Conservation (phyloP, 2,329 filamentous ascomycete genomes). For the Neofusicoccum kwambonambiense region DNA sequence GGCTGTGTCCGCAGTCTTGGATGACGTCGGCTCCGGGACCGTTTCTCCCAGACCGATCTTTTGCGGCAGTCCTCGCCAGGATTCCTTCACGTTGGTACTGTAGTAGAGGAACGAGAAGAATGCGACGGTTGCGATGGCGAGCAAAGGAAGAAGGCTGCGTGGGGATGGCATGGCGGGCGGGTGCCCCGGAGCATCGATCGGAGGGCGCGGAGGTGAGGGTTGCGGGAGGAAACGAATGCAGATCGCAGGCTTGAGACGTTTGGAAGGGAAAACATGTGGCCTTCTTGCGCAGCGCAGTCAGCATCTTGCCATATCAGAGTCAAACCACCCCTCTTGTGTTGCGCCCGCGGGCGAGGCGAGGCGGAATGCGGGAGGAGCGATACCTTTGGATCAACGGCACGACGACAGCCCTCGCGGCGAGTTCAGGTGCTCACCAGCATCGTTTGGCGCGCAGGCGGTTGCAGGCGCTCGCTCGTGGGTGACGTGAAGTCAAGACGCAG, state of each 20-base stretch:
- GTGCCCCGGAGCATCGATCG: background rate
- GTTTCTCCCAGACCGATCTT: constrained; percentile 41
- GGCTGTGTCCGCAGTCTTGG: constrained; percentile 15
- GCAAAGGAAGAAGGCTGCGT: constrained; percentile 31
- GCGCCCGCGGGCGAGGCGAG: background rate
- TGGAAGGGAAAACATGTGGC: background rate
- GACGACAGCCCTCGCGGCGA: background rate
- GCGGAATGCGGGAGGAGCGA: background rate
- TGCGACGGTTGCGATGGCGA: constrained; percentile 28
- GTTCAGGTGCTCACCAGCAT: background rate
- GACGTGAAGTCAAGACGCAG: background rate
- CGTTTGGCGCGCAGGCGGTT: background rate
- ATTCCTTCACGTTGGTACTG: constrained; percentile 29
- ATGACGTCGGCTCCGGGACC: constrained; percentile 23
- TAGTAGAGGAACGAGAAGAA: constrained; percentile 40
- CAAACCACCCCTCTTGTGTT: background rate
- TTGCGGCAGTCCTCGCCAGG: constrained; percentile 41
- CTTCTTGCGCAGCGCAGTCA: background rate
- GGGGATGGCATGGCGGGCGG: constrained; percentile 19
- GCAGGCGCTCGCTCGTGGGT: background rate
- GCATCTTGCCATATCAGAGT: background rate
- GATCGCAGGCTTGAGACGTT: background rate
- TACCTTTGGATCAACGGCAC: background rate
- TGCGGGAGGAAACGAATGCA: background rate
- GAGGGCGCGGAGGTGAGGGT: background rate